Percentiles rank a stretch among this genome's conserved stretches.
phyloP scores from a whole-genome alignment of 176 grass and related monocot species.

The Lolium rigidum region DNA sequence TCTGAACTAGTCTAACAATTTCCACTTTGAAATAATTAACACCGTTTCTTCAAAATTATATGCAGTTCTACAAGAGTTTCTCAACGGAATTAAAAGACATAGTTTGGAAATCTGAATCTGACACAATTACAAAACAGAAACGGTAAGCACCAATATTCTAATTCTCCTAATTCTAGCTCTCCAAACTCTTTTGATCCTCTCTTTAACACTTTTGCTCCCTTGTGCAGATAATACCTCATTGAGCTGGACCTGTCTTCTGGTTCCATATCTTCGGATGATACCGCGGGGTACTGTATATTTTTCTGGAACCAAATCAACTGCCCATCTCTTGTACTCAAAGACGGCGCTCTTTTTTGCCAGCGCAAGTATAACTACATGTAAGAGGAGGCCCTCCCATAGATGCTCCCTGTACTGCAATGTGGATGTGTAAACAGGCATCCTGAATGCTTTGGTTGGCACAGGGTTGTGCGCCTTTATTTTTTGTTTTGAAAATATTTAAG shows the following conservation, averaged over 20 bases:
- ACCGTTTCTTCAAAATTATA: not conserved
- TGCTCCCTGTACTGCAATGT: constrained; percentile 9
- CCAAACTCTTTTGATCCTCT: too few species aligned
- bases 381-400: constrained; percentile 40
- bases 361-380: constrained; percentile 27
- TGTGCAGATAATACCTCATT: constrained; percentile 22
- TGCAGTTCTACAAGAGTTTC: constrained; percentile 95
- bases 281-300: not conserved
- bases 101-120: constrained; percentile 87
- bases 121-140: constrained; percentile 48
- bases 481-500: not conserved
- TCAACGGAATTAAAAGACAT: constrained; percentile 86
- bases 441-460: constrained; percentile 9
- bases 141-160: constrained; percentile 1
- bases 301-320: not conserved
- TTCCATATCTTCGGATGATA: constrained; percentile 36
- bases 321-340: too few species aligned
- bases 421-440: constrained; percentile 30
- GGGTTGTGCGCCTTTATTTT: constrained; percentile 37
- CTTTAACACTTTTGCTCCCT: constrained; percentile 16
- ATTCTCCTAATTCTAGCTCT: not conserved
- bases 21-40: not conserved
- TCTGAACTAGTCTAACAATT: not conserved
- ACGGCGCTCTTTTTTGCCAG: not conserved
- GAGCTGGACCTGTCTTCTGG: not conserved